A percentile compares a stretch with the other conserved stretches of the same genome.
These are phyloP conservation scores for Trifolium pratense DNA, from an alignment of 306 rosid genomes.

Conservation along the genomic window DNA sequence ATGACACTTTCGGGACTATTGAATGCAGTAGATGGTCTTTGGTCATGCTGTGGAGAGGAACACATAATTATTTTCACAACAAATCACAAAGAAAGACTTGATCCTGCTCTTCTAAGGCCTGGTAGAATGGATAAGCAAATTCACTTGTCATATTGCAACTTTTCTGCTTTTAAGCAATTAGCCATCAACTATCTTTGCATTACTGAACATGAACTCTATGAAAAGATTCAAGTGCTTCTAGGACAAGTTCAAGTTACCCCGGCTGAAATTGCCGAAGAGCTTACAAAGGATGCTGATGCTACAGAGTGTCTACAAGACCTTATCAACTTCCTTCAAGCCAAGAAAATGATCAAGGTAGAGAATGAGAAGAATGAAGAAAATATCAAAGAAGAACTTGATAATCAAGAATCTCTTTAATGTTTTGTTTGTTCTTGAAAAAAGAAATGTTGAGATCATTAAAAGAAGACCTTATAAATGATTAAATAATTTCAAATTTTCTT, in stretches of 20 bases:
- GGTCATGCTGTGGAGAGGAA: slow-evolving; percentile 56
- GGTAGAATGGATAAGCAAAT: slow-evolving; percentile 65
- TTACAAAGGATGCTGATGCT: slow-evolving; percentile 42
- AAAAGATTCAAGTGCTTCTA: slow-evolving; percentile 46
- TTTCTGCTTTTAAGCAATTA: slow-evolving; percentile 45
- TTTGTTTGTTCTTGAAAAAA: too few relatives aligned
- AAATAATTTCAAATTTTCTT: too few relatives aligned
- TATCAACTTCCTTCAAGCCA: slow-evolving; percentile 14
- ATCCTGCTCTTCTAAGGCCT: slow-evolving; percentile 63
- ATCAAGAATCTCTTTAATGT: too few relatives aligned
- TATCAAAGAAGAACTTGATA: too few relatives aligned
- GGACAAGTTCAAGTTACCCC: slow-evolving; percentile 52
- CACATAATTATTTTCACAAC: slow-evolving; percentile 55
- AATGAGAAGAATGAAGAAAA: background rate
- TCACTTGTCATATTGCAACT: slow-evolving; percentile 47
- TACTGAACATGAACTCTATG: slow-evolving; percentile 47
- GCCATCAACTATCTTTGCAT: slow-evolving; percentile 37
- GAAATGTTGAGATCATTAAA: too few relatives aligned
- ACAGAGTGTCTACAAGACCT: slow-evolving; percentile 44
- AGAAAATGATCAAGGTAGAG: slow-evolving; percentile 6
- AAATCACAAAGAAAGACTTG: slow-evolving; percentile 53
- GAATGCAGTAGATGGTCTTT: slow-evolving; percentile 53
- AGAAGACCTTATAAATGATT: too few relatives aligned
- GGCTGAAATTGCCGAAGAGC: slow-evolving; percentile 56
- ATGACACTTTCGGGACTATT: slow-evolving; percentile 55